Evolutionary conservation across 768 basidiomycete species (phyloP), one percentile per base, ranked within the genome.

Genomic region (Leccinum subtestaceum): DNA sequence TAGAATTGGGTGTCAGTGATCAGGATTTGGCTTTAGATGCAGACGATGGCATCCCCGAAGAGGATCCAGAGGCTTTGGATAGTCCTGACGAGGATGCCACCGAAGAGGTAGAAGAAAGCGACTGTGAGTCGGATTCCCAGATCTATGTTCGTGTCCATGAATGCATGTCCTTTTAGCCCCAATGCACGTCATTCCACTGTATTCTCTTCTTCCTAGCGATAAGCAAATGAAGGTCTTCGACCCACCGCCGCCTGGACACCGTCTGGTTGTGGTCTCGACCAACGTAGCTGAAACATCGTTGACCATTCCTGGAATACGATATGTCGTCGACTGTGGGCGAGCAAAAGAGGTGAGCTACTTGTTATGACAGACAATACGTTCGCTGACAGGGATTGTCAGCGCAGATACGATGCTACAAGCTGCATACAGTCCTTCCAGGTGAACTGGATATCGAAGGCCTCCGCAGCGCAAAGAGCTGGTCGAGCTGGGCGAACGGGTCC

Each of bases 401-500:
- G 97, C 53, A 85, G 86, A 60, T 95, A 92, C 71, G 95, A 98
- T 73, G 69, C 83, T 7, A 71, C 78, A 9, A 92, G 81, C 60
- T 90, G 93, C 23, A 89, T 99, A 23, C 95, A 98, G 75, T 82
- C 93, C 8, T 98, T 96, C 77, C 87, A 89, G 69, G 84, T 99
- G 47, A 85, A 84, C 56, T 99, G 95, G 96, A 86, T 90, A 62
- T 94, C 94, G 15, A 98, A 98, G 70, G 94, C 96, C 2, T 95
- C 95, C 2, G 94, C 95, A 0, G 83, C 91, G 1, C 97, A 99
- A 70, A 83, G 97, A 60, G 88, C 97, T 4, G 97, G 97, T 69
- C 89, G 97, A 69, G 97, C 97, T 0, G 97, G 97, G 11, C 93
- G 97, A 60, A 98, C 94, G 13, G 96, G 97, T 4, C 96, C 97